Evolutionary conservation across 352 stramenopile species (phyloP).

Genomic region (Phytophthora multivora): DNA sequence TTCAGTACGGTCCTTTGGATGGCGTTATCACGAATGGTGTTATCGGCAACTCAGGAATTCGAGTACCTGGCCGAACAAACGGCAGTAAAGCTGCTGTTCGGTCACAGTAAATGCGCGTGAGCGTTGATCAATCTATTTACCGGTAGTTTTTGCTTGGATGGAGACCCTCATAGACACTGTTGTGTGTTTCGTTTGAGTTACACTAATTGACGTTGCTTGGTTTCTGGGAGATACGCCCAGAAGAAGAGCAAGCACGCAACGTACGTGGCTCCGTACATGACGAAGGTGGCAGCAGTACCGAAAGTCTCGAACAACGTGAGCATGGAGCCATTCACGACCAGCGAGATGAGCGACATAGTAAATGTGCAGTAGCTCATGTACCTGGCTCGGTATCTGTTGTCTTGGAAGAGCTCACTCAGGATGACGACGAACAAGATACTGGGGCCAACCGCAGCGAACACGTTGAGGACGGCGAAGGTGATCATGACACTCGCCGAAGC

Average conservation of each 20-base stretch:
- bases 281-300: constrained; percentile 69
- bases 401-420: constrained; percentile 83
- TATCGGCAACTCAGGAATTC: constrained; percentile 39
- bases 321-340: constrained; percentile 84
- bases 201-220: constrained; percentile 76
- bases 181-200: constrained; percentile 24
- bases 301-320: constrained; percentile 76
- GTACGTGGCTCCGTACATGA: constrained; percentile 71
- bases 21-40: constrained; percentile 18
- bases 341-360: constrained; percentile 85
- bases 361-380: constrained; percentile 93
- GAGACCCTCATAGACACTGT: neutral
- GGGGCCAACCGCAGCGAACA: constrained; percentile 75
- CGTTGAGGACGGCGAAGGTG: constrained; percentile 74
- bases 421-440: constrained; percentile 88
- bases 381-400: constrained; percentile 76
- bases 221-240: constrained; percentile 73
- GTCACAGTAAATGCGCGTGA: constrained; percentile 23
- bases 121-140: constrained; percentile 39
- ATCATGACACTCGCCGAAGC: constrained; percentile 63
- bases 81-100: constrained; percentile 26
- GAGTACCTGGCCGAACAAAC: constrained; percentile 22
- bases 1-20: constrained; percentile 42
- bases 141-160: constrained; percentile 12
- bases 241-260: constrained; percentile 73